Base-by-base conservation (phyloP, 2,329 filamentous ascomycete genomes). In the Talaromyces albobiverticillius region DNA sequence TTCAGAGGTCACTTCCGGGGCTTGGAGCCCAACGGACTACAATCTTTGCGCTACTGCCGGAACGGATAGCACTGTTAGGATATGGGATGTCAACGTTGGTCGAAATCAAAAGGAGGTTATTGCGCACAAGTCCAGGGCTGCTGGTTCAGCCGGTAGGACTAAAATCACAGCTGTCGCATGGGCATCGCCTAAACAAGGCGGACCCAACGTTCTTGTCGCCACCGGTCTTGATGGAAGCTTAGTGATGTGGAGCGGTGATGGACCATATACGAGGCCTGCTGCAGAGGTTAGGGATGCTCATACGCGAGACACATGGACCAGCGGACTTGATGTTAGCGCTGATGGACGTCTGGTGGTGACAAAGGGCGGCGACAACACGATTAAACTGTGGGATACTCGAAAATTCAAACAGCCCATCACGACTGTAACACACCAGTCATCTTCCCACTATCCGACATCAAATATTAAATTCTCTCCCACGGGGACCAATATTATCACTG, bases 351-450 rank as follows among this genome's bases (percentile, higher is more conserved):
- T 96, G 76, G 84, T 97, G 3, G 87, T 96, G 7, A 96, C 91
- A 1, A 82, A 91, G 61, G 94, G 94, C 53, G 93, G 92, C 48
- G 94, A 99, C 71, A 85, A 95, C 67, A 82, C 88, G 2, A 93
- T 99, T 71, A 97, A 97, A 74, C 80, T 96, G 2, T 99, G 94
- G 94, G 94, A 99, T 69, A 95, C 87, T 3, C 85, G 94, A 55
- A 97, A 96, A 67, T 95, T 99, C 79, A 97, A 94, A 69, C 80
- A 87, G 54, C 90, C 94, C 3, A 81, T 99, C 13, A 89, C 90
- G 46, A 89, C 86, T 1, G 84, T 90, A 14, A 76, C 86, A 5
- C 91, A 96, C 70, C 73, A 82, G 1, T 95, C 93, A 1, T 95
- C 89, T 13, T 93, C 90, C 55, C 86, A 91, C 64, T 95, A 89